These are phyloP conservation scores for Paramyrothecium roridum DNA, from an alignment of 2,329 filamentous ascomycete genomes.

Conservation along the genomic window DNA sequence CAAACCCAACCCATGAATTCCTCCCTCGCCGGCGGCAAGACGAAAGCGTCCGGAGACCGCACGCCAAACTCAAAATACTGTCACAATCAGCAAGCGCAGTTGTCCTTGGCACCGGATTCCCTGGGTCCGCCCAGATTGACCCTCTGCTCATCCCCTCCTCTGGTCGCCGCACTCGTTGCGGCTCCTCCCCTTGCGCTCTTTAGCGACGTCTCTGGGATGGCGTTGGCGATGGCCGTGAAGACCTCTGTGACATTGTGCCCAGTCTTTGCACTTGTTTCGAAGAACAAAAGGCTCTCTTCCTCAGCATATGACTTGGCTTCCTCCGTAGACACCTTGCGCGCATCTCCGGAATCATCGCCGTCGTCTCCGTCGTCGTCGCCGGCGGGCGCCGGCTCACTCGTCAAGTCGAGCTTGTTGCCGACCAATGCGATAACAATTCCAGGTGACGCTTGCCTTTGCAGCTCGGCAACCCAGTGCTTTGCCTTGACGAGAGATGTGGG, in stretches of 20 bases:
- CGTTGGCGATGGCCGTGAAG: conserved; percentile 96
- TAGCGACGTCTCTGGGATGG: conserved; percentile 93
- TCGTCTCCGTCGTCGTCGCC: conserved; percentile 51
- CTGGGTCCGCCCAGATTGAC: conserved; percentile 78
- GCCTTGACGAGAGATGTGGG: conserved; percentile 93
- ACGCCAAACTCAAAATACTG: background rate
- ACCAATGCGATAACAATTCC: conserved; percentile 97
- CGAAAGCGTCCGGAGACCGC: background rate
- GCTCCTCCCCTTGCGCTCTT: conserved; percentile 79
- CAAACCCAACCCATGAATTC: background rate
- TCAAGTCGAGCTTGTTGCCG: conserved; percentile 94
- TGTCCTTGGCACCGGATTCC: conserved; percentile 78
- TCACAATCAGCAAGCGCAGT: conserved; percentile 72
- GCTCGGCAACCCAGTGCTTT: conserved; percentile 97
- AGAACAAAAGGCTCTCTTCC: conserved; percentile 91
- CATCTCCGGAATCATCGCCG: conserved; percentile 65
- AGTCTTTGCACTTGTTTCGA: conserved; percentile 97
- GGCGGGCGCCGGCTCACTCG: conserved; percentile 52
- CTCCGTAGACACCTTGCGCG: conserved; percentile 83
- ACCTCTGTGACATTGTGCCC: conserved; percentile 93
- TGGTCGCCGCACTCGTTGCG: conserved; percentile 58
- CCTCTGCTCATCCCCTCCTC: conserved; percentile 65
- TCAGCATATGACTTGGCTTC: conserved; percentile 93
- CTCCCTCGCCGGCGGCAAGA: background rate
- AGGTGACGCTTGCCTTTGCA: conserved; percentile 92